These are phyloP conservation scores for Trichoderma arundinaceum DNA, from an alignment of 2,329 filamentous ascomycete genomes.

Conservation along the genomic window DNA sequence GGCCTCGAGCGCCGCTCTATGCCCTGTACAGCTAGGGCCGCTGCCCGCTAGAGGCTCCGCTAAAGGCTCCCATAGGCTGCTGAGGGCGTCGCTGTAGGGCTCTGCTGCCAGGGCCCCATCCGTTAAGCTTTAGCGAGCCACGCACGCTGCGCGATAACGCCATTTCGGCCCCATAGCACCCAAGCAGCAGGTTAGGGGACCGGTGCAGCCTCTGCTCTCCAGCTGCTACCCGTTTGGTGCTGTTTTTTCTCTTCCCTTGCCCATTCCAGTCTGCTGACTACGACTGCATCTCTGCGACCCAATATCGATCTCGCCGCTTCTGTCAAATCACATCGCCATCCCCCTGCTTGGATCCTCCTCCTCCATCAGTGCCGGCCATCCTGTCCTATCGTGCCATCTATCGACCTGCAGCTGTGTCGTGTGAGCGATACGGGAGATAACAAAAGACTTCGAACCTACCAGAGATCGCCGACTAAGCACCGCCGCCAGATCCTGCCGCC, in stretches of 20 bases:
- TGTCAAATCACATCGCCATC: constrained; percentile 1
- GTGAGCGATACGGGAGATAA: constrained; percentile 7
- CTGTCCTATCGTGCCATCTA: not conserved
- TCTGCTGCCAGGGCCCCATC: constrained; percentile 15
- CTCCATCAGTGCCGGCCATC: too few species aligned
- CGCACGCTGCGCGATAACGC: constrained; percentile 43
- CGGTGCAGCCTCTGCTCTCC: not conserved
- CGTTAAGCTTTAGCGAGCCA: constrained; percentile 30
- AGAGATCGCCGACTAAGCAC: not conserved
- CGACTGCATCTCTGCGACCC: not conserved
- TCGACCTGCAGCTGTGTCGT: constrained; percentile 16
- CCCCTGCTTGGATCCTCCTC: constrained; percentile 16
- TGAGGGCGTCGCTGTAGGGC: not conserved
- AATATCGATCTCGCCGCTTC: constrained; percentile 18
- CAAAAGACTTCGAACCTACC: not conserved
- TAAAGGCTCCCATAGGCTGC: not conserved
- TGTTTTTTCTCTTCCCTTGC: not conserved
- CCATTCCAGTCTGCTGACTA: too few species aligned
- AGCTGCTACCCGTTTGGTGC: not conserved
- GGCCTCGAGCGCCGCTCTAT: not conserved
- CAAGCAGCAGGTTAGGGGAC: constrained; percentile 27
- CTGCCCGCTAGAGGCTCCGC: not conserved
- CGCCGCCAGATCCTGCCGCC: constrained; percentile 4
- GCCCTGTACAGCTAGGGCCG: too few species aligned
- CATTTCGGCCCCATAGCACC: constrained; percentile 48